These are phyloP conservation scores for Pleurotus sapidus DNA, from an alignment of 768 basidiomycete species.

Conservation along the genomic window DNA sequence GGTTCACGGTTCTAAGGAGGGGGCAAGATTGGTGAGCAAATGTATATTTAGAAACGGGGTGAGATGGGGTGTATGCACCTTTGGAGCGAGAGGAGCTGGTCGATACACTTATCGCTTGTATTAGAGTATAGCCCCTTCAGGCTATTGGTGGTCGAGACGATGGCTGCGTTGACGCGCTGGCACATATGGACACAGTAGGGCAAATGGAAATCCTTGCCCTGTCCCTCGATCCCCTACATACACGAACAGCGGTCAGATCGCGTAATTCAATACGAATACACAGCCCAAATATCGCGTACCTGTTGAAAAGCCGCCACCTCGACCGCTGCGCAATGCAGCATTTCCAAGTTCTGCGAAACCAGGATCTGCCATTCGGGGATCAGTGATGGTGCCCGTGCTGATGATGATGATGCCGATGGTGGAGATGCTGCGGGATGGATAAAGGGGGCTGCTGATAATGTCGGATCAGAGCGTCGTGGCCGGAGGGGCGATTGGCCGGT, in stretches of 20 bases:
- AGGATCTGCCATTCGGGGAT: background rate
- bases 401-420: background rate
- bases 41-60: constrained; percentile 5
- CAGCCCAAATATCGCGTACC: background rate
- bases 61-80: constrained; percentile 19
- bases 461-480: background rate
- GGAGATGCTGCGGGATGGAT: background rate
- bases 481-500: background rate
- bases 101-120: constrained; percentile 27
- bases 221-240: background rate
- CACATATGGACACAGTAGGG: constrained; percentile 9
- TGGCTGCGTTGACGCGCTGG: constrained; percentile 11
- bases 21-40: background rate
- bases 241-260: background rate
- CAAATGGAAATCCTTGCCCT: background rate
- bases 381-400: background rate
- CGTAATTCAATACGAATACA: background rate
- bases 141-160: background rate
- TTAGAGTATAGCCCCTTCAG: background rate
- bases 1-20: constrained; percentile 3
- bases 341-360: background rate
- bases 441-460: background rate
- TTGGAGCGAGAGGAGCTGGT: constrained; percentile 29
- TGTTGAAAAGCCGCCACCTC: constrained; percentile 1
- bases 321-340: background rate